These are phyloP conservation scores for Brassica nigra DNA, from an alignment of 345 rosid species.

Conservation along the genomic window DNA sequence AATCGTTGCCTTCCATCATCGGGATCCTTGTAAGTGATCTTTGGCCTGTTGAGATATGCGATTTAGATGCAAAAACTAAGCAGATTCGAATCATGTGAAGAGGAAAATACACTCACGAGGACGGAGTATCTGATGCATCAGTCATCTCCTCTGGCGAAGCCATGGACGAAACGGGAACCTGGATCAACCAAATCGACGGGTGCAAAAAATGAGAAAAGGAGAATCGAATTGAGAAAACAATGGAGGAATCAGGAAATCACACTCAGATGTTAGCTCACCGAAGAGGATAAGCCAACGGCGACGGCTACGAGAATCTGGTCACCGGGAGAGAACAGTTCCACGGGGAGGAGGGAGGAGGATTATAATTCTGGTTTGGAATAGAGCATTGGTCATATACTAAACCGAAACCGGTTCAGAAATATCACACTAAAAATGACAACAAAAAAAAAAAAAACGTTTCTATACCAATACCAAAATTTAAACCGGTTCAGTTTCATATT, in stretches of 20 bases:
- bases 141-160: slow-evolving; percentile 27
- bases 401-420: slow-evolving; percentile 11
- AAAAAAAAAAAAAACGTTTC: neutral
- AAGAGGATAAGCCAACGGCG: neutral
- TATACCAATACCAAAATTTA: neutral
- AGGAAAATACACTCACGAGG: slow-evolving; percentile 28
- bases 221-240: neutral
- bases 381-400: neutral
- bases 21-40: slow-evolving; percentile 72
- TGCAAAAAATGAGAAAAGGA: neutral
- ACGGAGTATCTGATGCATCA: slow-evolving; percentile 27
- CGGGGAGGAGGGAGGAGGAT: neutral
- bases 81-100: neutral
- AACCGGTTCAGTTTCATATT: slow-evolving; percentile 17
- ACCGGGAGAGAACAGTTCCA: neutral
- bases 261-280: neutral
- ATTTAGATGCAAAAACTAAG: neutral
- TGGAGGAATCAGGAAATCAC: neutral
- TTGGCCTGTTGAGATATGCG: slow-evolving; percentile 46
- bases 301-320: neutral
- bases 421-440: no score
- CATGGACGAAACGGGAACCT: slow-evolving; percentile 26
- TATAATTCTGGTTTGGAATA: neutral
- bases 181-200: slow-evolving; percentile 3
- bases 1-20: slow-evolving; percentile 90